A percentile compares a stretch with the other conserved stretches of the same genome.
phyloP scores from a whole-genome alignment of 352 stramenopile species.

The Pythium dissimile region DNA sequence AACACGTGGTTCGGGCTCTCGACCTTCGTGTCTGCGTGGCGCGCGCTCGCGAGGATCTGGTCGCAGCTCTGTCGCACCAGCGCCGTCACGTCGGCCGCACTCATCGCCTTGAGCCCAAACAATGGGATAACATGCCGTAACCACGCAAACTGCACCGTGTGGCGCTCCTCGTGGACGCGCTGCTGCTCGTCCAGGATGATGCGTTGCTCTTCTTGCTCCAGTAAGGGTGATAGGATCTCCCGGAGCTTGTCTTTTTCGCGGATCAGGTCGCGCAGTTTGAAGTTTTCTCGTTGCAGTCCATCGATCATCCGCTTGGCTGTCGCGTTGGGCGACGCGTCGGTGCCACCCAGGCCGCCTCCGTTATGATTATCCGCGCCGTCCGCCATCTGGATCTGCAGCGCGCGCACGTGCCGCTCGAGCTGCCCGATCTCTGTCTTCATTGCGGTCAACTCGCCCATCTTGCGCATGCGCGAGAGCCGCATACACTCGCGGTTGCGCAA shows the following conservation, averaged over 20 bases:
- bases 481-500: constrained; percentile 27
- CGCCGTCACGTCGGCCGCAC: not conserved
- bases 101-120: constrained; percentile 10
- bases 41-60: constrained; percentile 15
- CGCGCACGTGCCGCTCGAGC: constrained; percentile 11
- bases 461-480: constrained; percentile 10
- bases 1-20: constrained; percentile 13
- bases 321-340: not conserved
- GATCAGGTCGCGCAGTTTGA: constrained; percentile 16
- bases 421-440: constrained; percentile 19
- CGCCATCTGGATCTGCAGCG: constrained; percentile 10
- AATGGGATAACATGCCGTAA: constrained; percentile 14
- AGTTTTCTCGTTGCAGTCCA: constrained; percentile 17
- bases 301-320: not conserved
- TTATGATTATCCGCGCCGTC: not conserved
- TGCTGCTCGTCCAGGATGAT: constrained; percentile 19
- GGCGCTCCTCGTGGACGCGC: constrained; percentile 6
- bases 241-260: constrained; percentile 14
- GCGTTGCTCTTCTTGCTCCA: constrained; percentile 26
- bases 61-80: constrained; percentile 18
- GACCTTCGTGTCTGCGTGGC: constrained; percentile 10
- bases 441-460: constrained; percentile 15
- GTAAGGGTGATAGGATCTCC: constrained; percentile 9
- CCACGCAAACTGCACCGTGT: constrained; percentile 19
- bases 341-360: no score